phyloP scores from a whole-genome alignment of 2,329 filamentous ascomycete species.

The Penicillium sp. region DNA sequence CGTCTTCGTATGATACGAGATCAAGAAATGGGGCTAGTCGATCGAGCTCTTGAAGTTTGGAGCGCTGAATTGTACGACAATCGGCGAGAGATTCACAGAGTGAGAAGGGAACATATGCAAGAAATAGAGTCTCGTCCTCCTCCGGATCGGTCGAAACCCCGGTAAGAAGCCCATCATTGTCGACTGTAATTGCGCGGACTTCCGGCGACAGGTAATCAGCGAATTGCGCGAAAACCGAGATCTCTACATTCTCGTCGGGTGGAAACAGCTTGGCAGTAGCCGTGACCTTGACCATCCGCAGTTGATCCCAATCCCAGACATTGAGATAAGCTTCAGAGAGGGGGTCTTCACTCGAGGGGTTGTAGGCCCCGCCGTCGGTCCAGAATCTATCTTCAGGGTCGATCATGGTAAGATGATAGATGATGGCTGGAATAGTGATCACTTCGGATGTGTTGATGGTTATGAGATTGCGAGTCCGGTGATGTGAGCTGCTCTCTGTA shows the following conservation, averaged over 20 bases:
- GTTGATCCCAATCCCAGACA: slow-evolving; percentile 22
- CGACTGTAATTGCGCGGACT: slow-evolving; percentile 16
- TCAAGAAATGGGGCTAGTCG: slow-evolving; percentile 16
- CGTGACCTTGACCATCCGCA: slow-evolving; percentile 22
- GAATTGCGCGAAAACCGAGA: slow-evolving; percentile 13
- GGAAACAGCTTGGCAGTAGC: slow-evolving; percentile 21
- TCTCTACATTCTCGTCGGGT: slow-evolving; percentile 17
- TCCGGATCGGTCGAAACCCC: slow-evolving; percentile 18
- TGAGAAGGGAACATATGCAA: slow-evolving; percentile 18
- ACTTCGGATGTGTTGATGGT: too few relatives aligned
- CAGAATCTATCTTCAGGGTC: slow-evolving; percentile 10
- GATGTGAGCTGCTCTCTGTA: too few relatives aligned
- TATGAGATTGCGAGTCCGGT: too few relatives aligned
- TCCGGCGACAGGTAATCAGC: slow-evolving; percentile 17
- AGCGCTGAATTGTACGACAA: slow-evolving; percentile 13
- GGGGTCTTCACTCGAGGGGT: slow-evolving; percentile 13
- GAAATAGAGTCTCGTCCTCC: slow-evolving; percentile 16
- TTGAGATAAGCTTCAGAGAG: slow-evolving; percentile 20
- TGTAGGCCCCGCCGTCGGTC: slow-evolving; percentile 17
- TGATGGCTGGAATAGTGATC: too few relatives aligned
- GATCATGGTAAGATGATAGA: not conserved
- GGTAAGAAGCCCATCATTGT: slow-evolving; percentile 19
- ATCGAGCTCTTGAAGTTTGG: slow-evolving; percentile 17
- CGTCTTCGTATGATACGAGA: slow-evolving; percentile 12
- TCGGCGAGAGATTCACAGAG: slow-evolving; percentile 7